Evolutionary conservation across 1,139 yeast species (phyloP).

Genomic region (Taphrina populina): DNA sequence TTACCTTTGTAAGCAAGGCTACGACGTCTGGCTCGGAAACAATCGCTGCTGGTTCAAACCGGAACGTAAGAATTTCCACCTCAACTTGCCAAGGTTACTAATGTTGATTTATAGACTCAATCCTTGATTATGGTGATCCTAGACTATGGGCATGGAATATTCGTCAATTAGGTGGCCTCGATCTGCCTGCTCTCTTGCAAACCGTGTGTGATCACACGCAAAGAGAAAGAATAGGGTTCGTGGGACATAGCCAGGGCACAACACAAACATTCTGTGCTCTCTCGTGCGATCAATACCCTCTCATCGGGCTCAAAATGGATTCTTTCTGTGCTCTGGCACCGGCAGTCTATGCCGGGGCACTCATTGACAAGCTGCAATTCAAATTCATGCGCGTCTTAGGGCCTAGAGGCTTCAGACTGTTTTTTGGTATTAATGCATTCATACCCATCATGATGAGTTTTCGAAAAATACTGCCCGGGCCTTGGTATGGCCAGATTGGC

Average conservation of each 20-base stretch:
- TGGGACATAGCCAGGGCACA: conserved; percentile 93
- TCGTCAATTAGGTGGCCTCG: conserved; percentile 71
- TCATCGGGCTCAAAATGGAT: conserved; percentile 54
- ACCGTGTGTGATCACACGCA: conserved; percentile 53
- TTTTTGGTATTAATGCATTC: conserved; percentile 43
- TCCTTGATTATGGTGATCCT: conserved; percentile 51
- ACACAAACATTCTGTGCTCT: conserved; percentile 71
- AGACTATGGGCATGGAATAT: conserved; percentile 74
- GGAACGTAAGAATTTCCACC: conserved; percentile 48
- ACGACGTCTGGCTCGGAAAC: conserved; percentile 92
- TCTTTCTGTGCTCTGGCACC: conserved; percentile 80
- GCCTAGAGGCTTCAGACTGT: conserved; percentile 45
- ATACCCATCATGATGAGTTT: conserved; percentile 44
- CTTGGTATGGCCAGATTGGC: conserved; percentile 61
- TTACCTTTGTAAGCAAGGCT: conserved; percentile 60
- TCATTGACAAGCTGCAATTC: conserved; percentile 58
- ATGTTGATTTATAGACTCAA: conserved; percentile 15
- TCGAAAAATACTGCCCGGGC: conserved; percentile 36
- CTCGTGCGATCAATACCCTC: conserved; percentile 52
- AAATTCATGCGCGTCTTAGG: conserved; percentile 42
- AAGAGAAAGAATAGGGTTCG: conserved; percentile 53
- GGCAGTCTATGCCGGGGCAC: conserved; percentile 80
- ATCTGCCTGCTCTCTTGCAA: conserved; percentile 69
- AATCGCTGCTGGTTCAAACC: conserved; percentile 84
- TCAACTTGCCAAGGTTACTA: background rate